Percentiles rank a stretch among this genome's conserved stretches.
Conservation (phyloP, 106 monocot species). For the Dendrobium officinale region DNA sequence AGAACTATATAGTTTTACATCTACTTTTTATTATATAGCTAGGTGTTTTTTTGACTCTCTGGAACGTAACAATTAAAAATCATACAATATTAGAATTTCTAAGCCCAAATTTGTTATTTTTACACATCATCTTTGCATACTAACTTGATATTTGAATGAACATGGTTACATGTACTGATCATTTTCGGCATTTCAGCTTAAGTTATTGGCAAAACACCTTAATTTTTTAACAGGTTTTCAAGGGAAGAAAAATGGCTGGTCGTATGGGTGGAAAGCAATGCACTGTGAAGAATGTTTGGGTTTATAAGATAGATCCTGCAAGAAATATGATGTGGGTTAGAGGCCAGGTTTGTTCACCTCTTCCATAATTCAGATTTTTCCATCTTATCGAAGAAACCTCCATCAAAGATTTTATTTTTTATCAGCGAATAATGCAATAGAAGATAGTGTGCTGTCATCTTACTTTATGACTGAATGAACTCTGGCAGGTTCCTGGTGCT, state of each 20-base stretch:
- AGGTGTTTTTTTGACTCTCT: background rate
- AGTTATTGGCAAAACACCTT: background rate
- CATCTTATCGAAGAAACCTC: background rate
- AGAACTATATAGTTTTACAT: background rate
- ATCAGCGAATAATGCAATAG: too few relatives aligned
- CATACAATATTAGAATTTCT: background rate
- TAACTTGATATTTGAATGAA: background rate
- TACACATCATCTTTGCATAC: background rate
- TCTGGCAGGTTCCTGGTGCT: conserved; percentile 84
- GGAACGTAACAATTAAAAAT: background rate
- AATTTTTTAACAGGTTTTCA: conserved; percentile 45
- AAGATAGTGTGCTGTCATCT: background rate
- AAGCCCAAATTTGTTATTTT: background rate
- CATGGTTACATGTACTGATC: background rate
- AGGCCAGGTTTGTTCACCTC: conserved; percentile 46
- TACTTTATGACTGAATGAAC: background rate
- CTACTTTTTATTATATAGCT: background rate
- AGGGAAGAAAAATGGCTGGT: conserved; percentile 81
- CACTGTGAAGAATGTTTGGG: conserved; percentile 75
- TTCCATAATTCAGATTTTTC: background rate
- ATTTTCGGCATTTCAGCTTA: background rate
- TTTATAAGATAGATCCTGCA: conserved; percentile 73
- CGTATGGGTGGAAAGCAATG: conserved; percentile 56
- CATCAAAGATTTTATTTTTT: background rate
- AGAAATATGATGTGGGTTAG: conserved; percentile 78